Conservation (phyloP, 371 early-diverging fungal species). For the Mucor saturninus region DNA sequence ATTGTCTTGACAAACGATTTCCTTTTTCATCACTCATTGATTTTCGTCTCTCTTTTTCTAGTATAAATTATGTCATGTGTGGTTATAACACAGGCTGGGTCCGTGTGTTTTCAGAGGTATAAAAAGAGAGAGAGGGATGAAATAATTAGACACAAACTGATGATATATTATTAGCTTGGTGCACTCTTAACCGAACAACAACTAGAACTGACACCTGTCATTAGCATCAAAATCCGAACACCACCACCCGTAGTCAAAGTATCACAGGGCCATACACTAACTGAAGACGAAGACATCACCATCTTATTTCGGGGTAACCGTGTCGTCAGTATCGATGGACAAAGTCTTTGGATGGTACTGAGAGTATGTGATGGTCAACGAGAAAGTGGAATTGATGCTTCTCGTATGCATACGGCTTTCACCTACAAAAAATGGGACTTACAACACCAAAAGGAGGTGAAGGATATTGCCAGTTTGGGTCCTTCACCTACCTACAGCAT, state of each 20-base stretch:
- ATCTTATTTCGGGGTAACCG: conserved; percentile 56
- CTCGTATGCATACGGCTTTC: conserved; percentile 56
- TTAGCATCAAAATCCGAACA: conserved; percentile 58
- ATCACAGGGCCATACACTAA: conserved; percentile 19
- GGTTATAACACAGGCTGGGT: conserved; percentile 69
- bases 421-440: conserved; percentile 66
- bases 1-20: not conserved
- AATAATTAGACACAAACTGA: not conserved
- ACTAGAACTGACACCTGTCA: conserved; percentile 54
- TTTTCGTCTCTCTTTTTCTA: conserved; percentile 14
- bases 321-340: conserved; percentile 66
- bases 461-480: conserved; percentile 61
- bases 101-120: conserved; percentile 64
- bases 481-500: conserved; percentile 17
- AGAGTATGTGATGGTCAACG: conserved; percentile 56
- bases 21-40: not conserved
- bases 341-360: conserved; percentile 65
- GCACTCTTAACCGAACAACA: conserved; percentile 61
- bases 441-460: conserved; percentile 55
- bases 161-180: conserved; percentile 39
- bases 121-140: not conserved
- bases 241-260: conserved; percentile 48
- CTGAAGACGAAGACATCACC: conserved; percentile 67
- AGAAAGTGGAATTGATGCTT: conserved; percentile 46
- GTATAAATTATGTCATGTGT: conserved; percentile 62